These are phyloP conservation scores for Xylaria palmicola DNA, from an alignment of 495 filamentous ascomycete species.

Conservation along the genomic window DNA sequence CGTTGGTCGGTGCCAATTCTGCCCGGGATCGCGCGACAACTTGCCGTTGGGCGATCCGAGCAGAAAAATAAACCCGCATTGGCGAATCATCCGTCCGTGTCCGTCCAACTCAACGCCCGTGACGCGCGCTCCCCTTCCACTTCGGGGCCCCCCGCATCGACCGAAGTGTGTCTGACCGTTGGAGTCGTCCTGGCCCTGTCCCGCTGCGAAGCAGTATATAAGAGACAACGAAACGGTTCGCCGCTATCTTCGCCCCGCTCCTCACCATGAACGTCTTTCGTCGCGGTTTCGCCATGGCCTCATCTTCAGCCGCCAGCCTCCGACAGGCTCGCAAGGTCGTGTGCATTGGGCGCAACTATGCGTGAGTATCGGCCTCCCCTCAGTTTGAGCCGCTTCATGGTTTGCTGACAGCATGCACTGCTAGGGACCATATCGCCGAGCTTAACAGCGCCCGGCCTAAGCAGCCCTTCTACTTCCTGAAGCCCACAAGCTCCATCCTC, in stretches of 20 bases:
- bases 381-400: too few relatives aligned
- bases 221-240: not conserved
- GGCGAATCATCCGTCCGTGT: slow-evolving; percentile 1
- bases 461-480: slow-evolving; percentile 98
- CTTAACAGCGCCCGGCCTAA: slow-evolving; percentile 81
- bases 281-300: slow-evolving; percentile 52
- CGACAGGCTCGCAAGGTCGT: slow-evolving; percentile 83
- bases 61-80: slow-evolving; percentile 16
- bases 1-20: not conserved
- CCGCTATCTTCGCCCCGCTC: not conserved
- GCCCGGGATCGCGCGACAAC: not conserved
- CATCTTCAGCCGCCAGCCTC: slow-evolving; percentile 41
- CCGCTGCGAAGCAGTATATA: not conserved
- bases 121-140: slow-evolving; percentile 11
- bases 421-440: slow-evolving; percentile 92
- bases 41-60: slow-evolving; percentile 3
- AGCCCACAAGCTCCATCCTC: slow-evolving; percentile 81
- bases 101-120: not conserved
- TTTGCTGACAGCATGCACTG: slow-evolving; percentile 1
- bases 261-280: slow-evolving; percentile 40
- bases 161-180: not conserved
- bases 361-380: slow-evolving; percentile 55
- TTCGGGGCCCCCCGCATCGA: slow-evolving; percentile 9
- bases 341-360: slow-evolving; percentile 98
- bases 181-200: not conserved